These are phyloP conservation scores for Saccharomyces hybrid DNA, from an alignment of 1,139 yeast genomes.

Conservation along the genomic window DNA sequence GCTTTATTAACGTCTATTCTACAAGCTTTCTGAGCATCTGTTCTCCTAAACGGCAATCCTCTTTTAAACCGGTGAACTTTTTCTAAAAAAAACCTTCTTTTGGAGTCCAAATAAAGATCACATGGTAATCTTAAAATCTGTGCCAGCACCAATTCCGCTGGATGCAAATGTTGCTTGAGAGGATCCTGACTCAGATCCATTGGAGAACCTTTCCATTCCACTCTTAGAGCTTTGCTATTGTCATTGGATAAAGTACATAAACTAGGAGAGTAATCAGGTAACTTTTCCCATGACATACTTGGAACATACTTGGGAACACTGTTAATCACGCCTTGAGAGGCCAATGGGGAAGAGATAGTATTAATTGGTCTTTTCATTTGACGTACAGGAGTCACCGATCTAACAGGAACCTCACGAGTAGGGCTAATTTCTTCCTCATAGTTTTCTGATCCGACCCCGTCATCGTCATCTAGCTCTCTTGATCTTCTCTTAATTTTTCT, in stretches of 20 bases:
- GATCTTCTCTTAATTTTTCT: background rate
- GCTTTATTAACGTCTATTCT: constrained; percentile 96
- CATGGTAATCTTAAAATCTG: constrained; percentile 81
- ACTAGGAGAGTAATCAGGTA: constrained; percentile 72
- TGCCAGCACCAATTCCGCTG: constrained; percentile 82
- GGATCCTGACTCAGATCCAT: constrained; percentile 88
- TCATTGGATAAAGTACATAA: constrained; percentile 55
- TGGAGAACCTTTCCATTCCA: constrained; percentile 98
- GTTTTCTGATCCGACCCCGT: background rate
- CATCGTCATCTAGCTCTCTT: background rate
- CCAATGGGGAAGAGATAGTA: constrained; percentile 19
- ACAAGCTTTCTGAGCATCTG: constrained; percentile 97
- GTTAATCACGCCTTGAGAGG: constrained; percentile 20
- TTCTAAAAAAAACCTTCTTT: constrained; percentile 80
- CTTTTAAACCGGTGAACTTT: constrained; percentile 69
- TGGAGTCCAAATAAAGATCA: constrained; percentile 81
- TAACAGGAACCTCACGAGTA: background rate
- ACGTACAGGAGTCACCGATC: constrained; percentile 5
- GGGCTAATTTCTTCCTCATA: background rate
- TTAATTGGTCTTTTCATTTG: background rate
- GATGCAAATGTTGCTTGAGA: constrained; percentile 62
- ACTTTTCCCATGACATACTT: constrained; percentile 47
- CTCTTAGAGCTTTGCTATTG: constrained; percentile 61
- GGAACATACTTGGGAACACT: constrained; percentile 22
- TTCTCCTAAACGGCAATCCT: constrained; percentile 83